Conservation (phyloP, 148 eudicot genomes). For the Nyssa sinensis region DNA sequence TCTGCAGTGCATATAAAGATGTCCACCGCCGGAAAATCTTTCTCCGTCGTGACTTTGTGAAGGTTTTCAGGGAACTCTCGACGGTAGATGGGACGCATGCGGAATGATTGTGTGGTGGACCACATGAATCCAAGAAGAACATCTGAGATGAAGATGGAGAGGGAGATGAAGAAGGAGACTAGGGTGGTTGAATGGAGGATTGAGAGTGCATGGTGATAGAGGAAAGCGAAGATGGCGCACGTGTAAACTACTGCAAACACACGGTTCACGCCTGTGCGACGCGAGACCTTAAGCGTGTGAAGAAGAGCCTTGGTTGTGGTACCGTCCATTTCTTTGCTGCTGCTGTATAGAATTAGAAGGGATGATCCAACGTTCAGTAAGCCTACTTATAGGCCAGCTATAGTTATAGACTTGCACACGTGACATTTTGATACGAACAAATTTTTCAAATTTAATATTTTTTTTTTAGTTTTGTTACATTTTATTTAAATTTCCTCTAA, state of each 20-base stretch:
- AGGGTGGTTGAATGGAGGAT: slow-evolving; percentile 28
- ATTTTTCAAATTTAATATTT: too few species aligned
- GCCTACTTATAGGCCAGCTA: background rate
- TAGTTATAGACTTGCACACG: background rate
- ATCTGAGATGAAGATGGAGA: slow-evolving; percentile 50
- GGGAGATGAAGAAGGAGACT: slow-evolving; percentile 17
- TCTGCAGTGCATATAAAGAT: slow-evolving; percentile 89
- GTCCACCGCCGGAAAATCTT: slow-evolving; percentile 51
- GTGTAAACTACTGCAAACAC: slow-evolving; percentile 51
- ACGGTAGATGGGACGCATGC: slow-evolving; percentile 53
- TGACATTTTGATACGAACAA: too few species aligned
- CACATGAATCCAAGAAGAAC: slow-evolving; percentile 52
- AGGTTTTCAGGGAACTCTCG: slow-evolving; percentile 46
- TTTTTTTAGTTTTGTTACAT: too few species aligned
- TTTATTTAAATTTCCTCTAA: too few species aligned
- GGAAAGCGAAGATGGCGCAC: slow-evolving; percentile 40
- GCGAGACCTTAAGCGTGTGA: slow-evolving; percentile 32
- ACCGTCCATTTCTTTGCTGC: slow-evolving; percentile 6
- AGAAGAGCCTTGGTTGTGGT: slow-evolving; percentile 21
- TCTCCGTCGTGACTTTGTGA: background rate
- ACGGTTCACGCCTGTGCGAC: slow-evolving; percentile 46
- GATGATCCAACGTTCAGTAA: background rate
- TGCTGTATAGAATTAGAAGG: background rate
- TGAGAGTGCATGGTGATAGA: slow-evolving; percentile 42
- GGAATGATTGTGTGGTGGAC: slow-evolving; percentile 53